phyloP scores from a whole-genome alignment of 1,284 basidiomycete species.

The Cryptococcus maquisensis region DNA sequence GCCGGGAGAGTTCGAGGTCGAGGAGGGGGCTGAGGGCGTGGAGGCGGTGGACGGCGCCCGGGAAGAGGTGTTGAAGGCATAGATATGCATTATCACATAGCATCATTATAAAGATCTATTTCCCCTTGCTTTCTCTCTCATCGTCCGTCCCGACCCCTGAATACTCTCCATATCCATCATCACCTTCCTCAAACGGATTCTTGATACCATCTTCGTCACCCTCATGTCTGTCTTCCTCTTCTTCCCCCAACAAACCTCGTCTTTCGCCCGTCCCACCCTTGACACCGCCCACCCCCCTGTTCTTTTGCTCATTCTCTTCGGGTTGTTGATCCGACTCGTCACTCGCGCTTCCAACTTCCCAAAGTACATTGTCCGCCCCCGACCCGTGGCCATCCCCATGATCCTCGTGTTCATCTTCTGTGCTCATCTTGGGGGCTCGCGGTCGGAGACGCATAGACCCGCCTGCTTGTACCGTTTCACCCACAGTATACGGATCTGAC shows the following conservation, averaged over 20 bases:
- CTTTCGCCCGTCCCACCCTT: conserved; percentile 29
- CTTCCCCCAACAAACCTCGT: conserved; percentile 32
- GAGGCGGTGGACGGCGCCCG: neutral
- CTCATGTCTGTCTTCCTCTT: conserved; percentile 21
- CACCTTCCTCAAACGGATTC: conserved; percentile 28
- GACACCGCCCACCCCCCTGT: conserved; percentile 26
- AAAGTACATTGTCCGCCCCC: conserved; percentile 26
- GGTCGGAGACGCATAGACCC: conserved; percentile 34
- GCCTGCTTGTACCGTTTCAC: conserved; percentile 11
- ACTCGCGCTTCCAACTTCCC: conserved; percentile 42
- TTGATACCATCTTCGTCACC: conserved; percentile 12
- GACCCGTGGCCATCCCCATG: neutral
- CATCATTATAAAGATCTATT: neutral
- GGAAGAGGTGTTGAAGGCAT: neutral
- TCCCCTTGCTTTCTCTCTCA: neutral
- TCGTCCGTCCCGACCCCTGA: conserved; percentile 15
- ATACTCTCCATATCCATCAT: conserved; percentile 31
- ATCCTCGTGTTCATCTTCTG: conserved; percentile 9
- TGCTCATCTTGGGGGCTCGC: conserved; percentile 6
- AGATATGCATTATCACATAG: neutral
- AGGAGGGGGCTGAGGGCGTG: neutral
- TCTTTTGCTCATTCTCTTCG: conserved; percentile 17
- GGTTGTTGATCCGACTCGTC: conserved; percentile 18
- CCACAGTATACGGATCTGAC: conserved; percentile 30
- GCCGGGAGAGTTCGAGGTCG: neutral